phyloP scores from a whole-genome alignment of 495 filamentous ascomycete genomes.

The Podospora fimiseda region DNA sequence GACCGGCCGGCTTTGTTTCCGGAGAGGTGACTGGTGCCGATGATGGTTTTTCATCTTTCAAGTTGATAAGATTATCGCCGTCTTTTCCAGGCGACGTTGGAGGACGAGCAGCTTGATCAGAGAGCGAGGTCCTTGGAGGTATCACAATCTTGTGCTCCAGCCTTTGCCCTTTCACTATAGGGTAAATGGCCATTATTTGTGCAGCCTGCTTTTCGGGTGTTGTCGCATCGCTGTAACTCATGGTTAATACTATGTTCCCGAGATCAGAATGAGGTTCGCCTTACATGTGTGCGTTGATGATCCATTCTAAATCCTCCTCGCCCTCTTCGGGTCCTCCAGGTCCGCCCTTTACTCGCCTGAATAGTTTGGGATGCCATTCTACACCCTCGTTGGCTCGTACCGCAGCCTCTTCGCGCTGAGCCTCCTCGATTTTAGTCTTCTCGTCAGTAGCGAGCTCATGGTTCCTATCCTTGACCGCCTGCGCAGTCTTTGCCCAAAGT shows the following conservation, averaged over 20 bases:
- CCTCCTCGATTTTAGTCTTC: conserved; percentile 90
- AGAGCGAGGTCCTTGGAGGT: conserved; percentile 26
- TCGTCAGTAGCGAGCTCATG: conserved; percentile 89
- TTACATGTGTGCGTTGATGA: conserved; percentile 84
- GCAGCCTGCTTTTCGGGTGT: conserved; percentile 68
- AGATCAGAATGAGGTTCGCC: conserved; percentile 22
- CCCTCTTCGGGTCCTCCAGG: conserved; percentile 71
- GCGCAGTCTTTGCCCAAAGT: conserved; percentile 73
- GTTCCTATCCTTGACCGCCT: conserved; percentile 74
- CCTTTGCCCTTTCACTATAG: conserved; percentile 73
- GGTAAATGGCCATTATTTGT: conserved; percentile 81
- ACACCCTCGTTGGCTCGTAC: conserved; percentile 71
- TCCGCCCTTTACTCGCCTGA: conserved; percentile 67
- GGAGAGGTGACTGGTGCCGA: not conserved
- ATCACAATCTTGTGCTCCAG: conserved; percentile 33
- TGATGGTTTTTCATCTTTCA: conserved; percentile 31
- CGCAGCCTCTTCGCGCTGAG: conserved; percentile 82
- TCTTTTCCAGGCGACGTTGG: conserved; percentile 5
- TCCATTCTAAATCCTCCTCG: conserved; percentile 86
- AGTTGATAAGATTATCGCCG: conserved; percentile 40
- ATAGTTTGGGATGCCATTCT: conserved; percentile 85
- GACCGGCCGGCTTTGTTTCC: not conserved
- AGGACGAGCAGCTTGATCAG: conserved; percentile 4
- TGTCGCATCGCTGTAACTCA: conserved; percentile 45
- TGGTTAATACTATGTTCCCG: conserved; percentile 21